These are phyloP conservation scores for Trichosporon ovoides DNA, from an alignment of 1,284 basidiomycete genomes.

Conservation along the genomic window DNA sequence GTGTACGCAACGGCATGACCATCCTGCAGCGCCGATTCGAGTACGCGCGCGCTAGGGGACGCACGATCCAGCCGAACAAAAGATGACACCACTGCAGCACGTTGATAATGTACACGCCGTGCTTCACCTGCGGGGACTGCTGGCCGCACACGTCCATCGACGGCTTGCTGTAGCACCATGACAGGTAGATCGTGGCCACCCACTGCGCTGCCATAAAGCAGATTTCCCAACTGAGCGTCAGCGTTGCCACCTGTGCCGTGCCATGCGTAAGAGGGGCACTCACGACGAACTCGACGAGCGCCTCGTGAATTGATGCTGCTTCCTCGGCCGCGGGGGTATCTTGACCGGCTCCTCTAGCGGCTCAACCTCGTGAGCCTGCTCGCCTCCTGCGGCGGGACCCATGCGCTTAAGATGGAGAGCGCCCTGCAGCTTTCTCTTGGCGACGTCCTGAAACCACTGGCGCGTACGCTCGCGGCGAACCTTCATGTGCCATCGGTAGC, in stretches of 20 bases:
- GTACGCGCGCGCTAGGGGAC: background rate
- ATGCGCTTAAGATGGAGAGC: background rate
- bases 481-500: background rate
- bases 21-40: background rate
- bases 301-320: background rate
- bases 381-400: background rate
- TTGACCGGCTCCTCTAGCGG: background rate
- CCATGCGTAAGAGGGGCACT: background rate
- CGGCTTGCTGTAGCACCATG: background rate
- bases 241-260: background rate
- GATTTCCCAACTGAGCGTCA: background rate
- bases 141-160: background rate
- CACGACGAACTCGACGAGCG: background rate
- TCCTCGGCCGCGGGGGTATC: background rate
- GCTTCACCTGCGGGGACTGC: background rate
- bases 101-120: background rate
- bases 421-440: background rate
- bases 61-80: background rate
- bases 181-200: background rate
- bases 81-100: background rate
- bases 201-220: background rate
- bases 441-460: background rate
- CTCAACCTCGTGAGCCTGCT: background rate
- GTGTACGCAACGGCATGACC: background rate
- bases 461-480: background rate